These are phyloP conservation scores for Cystofilobasidium capitatum DNA, from an alignment of 768 basidiomycete genomes.

Conservation along the genomic window DNA sequence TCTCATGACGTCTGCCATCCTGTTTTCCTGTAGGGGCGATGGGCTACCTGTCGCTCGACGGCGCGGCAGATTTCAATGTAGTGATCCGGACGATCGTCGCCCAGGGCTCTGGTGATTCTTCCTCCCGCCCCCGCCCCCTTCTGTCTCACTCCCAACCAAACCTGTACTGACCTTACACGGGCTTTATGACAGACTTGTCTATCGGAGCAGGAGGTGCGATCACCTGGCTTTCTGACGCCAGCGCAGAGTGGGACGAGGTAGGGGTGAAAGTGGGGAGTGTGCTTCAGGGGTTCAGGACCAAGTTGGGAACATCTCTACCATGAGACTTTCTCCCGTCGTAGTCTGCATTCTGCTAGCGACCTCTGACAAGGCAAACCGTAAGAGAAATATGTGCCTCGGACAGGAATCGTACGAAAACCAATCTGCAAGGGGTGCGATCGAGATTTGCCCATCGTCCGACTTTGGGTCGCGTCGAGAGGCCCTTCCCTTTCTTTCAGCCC, in stretches of 20 bases:
- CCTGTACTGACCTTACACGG: not conserved
- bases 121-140: not conserved
- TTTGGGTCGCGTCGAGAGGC: too few relatives aligned
- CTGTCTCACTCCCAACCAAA: not conserved
- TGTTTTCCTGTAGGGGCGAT: constrained; percentile 53
- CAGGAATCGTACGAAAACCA: too few relatives aligned
- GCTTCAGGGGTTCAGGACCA: constrained; percentile 23
- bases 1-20: not conserved
- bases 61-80: constrained; percentile 84
- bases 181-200: constrained; percentile 32
- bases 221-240: constrained; percentile 76
- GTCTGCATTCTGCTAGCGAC: not conserved
- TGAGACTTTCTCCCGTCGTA: not conserved
- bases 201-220: constrained; percentile 95
- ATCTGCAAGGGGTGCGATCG: too few relatives aligned
- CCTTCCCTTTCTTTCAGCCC: not conserved
- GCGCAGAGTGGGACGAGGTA: constrained; percentile 92
- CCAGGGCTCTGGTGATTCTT: constrained; percentile 22
- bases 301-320: not conserved
- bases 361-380: too few relatives aligned
- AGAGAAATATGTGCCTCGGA: too few relatives aligned
- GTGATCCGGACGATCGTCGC: constrained; percentile 79
- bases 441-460: too few relatives aligned
- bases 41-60: constrained; percentile 84
- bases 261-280: constrained; percentile 56